Conservation (phyloP, 169 alveolate genomes). For the Miamiensis avidus region DNA sequence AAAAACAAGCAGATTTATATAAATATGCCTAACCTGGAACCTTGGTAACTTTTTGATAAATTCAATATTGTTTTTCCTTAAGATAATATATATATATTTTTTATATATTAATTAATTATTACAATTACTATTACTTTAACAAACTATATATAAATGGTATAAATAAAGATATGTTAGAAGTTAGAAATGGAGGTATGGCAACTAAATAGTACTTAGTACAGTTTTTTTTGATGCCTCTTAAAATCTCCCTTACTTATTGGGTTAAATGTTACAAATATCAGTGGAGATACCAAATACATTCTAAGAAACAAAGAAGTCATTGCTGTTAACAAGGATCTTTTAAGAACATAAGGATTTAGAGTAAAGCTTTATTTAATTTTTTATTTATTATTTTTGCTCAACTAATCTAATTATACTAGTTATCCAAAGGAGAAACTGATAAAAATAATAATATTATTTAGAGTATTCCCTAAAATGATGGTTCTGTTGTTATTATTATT, state of each 20-base stretch:
- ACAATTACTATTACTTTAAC: too few relatives aligned
- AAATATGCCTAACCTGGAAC: constrained; percentile 71
- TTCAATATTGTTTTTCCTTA: too few relatives aligned
- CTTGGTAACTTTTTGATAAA: constrained; percentile 86
- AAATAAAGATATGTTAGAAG: constrained; percentile 88
- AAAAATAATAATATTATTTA: too few relatives aligned
- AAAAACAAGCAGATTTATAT: constrained; percentile 16
- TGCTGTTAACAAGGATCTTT: constrained; percentile 74
- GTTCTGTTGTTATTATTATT: too few relatives aligned
- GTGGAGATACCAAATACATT: constrained; percentile 53
- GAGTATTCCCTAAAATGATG: too few relatives aligned
- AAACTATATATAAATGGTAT: too few relatives aligned
- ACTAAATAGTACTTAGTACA: constrained; percentile 66
- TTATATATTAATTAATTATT: too few relatives aligned
- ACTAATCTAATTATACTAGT: too few relatives aligned
- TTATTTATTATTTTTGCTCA: too few relatives aligned
- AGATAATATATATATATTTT: too few relatives aligned
- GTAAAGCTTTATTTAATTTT: too few relatives aligned
- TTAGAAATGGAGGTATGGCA: constrained; percentile 78
- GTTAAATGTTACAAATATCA: constrained; percentile 65
- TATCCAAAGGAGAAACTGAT: too few relatives aligned
- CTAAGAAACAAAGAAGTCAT: constrained; percentile 71
- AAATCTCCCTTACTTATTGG: constrained; percentile 85
- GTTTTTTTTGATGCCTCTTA: constrained; percentile 75
- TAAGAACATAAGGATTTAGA: constrained; percentile 68